Base-by-base conservation (phyloP, 768 basidiomycete species). In the Amanita muscaria region DNA sequence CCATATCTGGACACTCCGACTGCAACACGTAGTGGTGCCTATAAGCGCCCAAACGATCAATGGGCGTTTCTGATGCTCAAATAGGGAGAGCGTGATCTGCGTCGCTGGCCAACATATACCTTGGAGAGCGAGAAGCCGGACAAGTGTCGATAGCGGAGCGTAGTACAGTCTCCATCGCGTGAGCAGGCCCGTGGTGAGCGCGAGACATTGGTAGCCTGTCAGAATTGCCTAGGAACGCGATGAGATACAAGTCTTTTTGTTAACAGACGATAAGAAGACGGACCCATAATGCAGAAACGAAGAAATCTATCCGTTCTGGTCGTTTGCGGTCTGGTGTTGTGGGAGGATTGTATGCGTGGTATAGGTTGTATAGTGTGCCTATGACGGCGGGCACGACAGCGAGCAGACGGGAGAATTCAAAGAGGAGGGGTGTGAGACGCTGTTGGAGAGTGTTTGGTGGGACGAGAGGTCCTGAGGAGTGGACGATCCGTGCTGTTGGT, bases 101-200 rank as follows among this genome's bases (percentile, higher is more conserved):
- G 92, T 96, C 3, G 88, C 83, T 2, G 90, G 89, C 92, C 92
- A 97, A 64, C 93, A 97, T 48, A 34, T 18, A 34, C 11, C 16
- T 51, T 97, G 94, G 0, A 98, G 70, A 0, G 89, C 93, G 44
- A 97, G 73, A 3, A 97, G 79, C 12, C 94, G 84, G 55, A 96
- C 86, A 50, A 97, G 77, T 1, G 92, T 89, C 3, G 93, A 77
- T 21, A 88, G 68, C 0, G 89, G 83, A 0, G 88, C 76, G 59
- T 98, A 98, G 65, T 96, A 94, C 0, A 86, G 72, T 16, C 82
- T 73, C 94, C 94, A 98, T 37, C 94, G 80, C 23, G 78, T 77
- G 19, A 93, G 74, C 1, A 98, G 79, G 9, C 94, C 93, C 0
- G 91, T 87, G 0, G 93, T 88, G 11, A 98, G 72, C 33, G 71